phyloP scores from a whole-genome alignment of 2,329 filamentous ascomycete species.

The Thermomyces lanuginosus region DNA sequence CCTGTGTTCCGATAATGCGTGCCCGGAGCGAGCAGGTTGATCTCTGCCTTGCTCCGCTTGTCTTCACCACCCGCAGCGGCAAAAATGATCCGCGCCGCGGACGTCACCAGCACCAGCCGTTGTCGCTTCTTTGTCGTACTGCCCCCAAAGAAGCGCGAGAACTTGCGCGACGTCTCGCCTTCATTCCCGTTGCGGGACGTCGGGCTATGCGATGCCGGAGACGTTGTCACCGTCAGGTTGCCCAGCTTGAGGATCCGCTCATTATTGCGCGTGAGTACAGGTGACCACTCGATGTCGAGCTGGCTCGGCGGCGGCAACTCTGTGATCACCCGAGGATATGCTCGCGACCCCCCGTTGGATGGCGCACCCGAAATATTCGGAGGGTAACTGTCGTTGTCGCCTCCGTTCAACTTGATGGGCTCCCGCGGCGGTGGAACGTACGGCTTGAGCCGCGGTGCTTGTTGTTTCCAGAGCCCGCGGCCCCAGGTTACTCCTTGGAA shows the following conservation, averaged over 20 bases:
- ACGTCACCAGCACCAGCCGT: constrained; percentile 86
- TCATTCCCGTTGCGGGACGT: constrained; percentile 52
- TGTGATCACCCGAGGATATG: constrained; percentile 70
- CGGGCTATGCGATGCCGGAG: constrained; percentile 58
- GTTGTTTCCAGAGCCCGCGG: constrained; percentile 70
- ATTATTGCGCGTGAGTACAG: constrained; percentile 75
- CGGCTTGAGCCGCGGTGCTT: constrained; percentile 70
- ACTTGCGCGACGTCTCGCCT: constrained; percentile 58
- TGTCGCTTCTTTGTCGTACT: constrained; percentile 85
- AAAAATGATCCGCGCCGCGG: constrained; percentile 73
- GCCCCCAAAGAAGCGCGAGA: constrained; percentile 84
- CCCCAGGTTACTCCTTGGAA: constrained; percentile 81
- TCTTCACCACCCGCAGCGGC: constrained; percentile 86
- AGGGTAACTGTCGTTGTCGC: constrained; percentile 24
- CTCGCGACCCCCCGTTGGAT: constrained; percentile 35
- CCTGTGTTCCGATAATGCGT: constrained; percentile 63
- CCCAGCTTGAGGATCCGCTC: constrained; percentile 90
- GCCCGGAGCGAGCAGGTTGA: constrained; percentile 63
- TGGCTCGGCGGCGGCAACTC: constrained; percentile 93
- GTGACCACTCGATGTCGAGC: constrained; percentile 96
- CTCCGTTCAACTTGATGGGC: constrained; percentile 57
- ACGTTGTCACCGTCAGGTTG: constrained; percentile 69
- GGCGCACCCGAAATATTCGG: constrained; percentile 26
- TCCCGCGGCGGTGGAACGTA: constrained; percentile 66
- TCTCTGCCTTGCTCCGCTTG: constrained; percentile 84